Percentiles rank a stretch among this genome's conserved stretches.
Evolutionary conservation across 2,329 filamentous ascomycete species (phyloP).

Genomic region (Immersiporthe knoxdaviesiana): DNA sequence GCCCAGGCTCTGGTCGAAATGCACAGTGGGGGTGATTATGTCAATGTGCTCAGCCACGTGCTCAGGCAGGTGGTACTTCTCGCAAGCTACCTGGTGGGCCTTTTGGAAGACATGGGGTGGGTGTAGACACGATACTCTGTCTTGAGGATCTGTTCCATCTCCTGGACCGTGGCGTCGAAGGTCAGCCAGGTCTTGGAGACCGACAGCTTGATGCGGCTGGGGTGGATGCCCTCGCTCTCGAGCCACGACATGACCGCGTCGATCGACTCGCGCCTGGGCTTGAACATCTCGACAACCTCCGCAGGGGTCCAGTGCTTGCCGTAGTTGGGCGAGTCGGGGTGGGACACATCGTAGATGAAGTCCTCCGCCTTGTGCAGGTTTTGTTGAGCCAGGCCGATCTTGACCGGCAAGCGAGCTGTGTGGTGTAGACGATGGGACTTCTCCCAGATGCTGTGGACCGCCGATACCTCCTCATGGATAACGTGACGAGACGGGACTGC

Average conservation of each 20-base stretch:
- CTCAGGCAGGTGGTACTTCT: slow-evolving; percentile 46
- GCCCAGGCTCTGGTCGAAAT: slow-evolving; percentile 41
- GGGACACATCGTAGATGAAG: slow-evolving; percentile 47
- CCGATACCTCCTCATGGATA: slow-evolving; percentile 40
- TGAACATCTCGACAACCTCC: slow-evolving; percentile 48
- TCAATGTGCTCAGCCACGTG: slow-evolving; percentile 44
- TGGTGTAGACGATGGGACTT: slow-evolving; percentile 33
- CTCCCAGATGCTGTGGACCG: slow-evolving; percentile 33
- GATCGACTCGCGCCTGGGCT: slow-evolving; percentile 48
- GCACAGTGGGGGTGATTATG: slow-evolving; percentile 47
- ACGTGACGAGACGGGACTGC: slow-evolving; percentile 32
- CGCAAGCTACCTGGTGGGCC: slow-evolving; percentile 44
- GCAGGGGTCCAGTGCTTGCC: slow-evolving; percentile 51
- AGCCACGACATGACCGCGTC: slow-evolving; percentile 58
- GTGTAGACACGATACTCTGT: slow-evolving; percentile 57
- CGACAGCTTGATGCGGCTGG: slow-evolving; percentile 52
- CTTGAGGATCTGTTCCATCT: slow-evolving; percentile 57
- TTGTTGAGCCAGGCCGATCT: slow-evolving; percentile 49
- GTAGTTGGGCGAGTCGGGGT: slow-evolving; percentile 49
- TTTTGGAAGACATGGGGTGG: slow-evolving; percentile 41
- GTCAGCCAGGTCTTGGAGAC: slow-evolving; percentile 56
- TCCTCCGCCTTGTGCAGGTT: slow-evolving; percentile 51
- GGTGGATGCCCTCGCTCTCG: slow-evolving; percentile 52
- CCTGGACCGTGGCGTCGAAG: slow-evolving; percentile 57
- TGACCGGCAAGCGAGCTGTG: slow-evolving; percentile 39